A percentile compares a stretch with the other conserved stretches of the same genome.
Conservation (phyloP, 208 protist genomes). For the Lotmaria passim region DNA sequence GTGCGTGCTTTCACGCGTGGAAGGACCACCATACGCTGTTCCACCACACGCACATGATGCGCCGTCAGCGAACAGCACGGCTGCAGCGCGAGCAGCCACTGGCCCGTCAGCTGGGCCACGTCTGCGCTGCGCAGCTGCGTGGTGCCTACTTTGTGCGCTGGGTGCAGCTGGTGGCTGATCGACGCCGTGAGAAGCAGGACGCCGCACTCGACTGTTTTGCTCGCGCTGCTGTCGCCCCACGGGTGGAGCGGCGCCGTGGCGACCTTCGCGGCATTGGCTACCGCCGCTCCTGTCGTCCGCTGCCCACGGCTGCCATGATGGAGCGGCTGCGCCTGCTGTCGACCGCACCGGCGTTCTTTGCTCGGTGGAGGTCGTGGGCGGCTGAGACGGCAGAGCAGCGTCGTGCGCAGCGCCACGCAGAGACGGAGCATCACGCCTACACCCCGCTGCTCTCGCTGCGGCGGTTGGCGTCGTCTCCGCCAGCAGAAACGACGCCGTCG, state of each 20-base stretch:
- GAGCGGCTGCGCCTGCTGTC: slow-evolving; percentile 19
- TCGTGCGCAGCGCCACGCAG: not conserved
- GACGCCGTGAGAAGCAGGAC: slow-evolving; percentile 9
- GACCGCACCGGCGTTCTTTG: slow-evolving; percentile 22
- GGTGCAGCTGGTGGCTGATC: slow-evolving; percentile 22
- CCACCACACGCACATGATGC: slow-evolving; percentile 56
- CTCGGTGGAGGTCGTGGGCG: slow-evolving; percentile 34
- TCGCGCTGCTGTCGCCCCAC: not conserved
- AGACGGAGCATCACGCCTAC: not conserved
- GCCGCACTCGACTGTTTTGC: slow-evolving; percentile 26
- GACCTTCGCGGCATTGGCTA: too few species aligned
- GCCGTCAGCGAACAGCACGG: slow-evolving; percentile 43
- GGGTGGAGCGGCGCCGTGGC: not conserved
- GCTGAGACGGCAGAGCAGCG: slow-evolving; percentile 1
- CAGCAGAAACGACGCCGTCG: slow-evolving; percentile 12
- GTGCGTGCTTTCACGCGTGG: slow-evolving; percentile 56
- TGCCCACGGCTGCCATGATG: slow-evolving; percentile 53
- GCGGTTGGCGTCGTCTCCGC: slow-evolving; percentile 5
- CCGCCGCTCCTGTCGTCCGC: not conserved
- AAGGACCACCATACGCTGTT: slow-evolving; percentile 49
- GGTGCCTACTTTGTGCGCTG: slow-evolving; percentile 38
- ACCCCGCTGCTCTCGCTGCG: slow-evolving; percentile 9
- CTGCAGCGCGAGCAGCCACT: slow-evolving; percentile 31
- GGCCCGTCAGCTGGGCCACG: slow-evolving; percentile 5
- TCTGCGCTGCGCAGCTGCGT: slow-evolving; percentile 3